Base-by-base conservation (phyloP, 179 eudicot genomes). In the Beta macrorhiza region DNA sequence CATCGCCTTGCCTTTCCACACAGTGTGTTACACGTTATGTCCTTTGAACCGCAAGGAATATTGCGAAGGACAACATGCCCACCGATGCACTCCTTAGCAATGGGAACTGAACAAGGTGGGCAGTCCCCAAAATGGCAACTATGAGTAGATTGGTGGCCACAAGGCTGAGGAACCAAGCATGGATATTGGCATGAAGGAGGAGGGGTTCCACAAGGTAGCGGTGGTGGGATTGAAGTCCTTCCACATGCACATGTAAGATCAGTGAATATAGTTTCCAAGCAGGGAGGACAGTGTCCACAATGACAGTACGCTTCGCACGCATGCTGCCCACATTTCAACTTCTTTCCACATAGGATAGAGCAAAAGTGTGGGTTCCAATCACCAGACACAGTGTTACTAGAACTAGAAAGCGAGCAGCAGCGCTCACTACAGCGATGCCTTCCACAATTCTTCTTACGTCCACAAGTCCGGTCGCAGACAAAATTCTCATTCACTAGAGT, bases 391-490 rank as follows among this genome's bases (percentile, higher is more conserved):
- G 89, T 67, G 70, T 56, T 88, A 73, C 65, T 82, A 64, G 96
- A 80, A 65, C 78, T 90, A 51, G 93, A 92, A 67, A 93, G 93
- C 3, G 97, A 97, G 85, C 99, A 94, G 82, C 98, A 96, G 53
- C 93, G 89, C 84, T 96, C 99, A 88, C 93, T 96, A 86, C 99
- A 96, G 49, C 99, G 90, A 78, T 96, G 99, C 88, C 99, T 90
- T 80, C 99, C 99, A 81, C 99, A 96, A 77, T 77, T 92, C 91
- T 92, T 96, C 88, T 96, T 94, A 83, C 80, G 88, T 72, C 94
- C 98, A 86, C 99, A 96, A 42, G 96, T 89, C 73, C 89, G 91
- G 64, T 92, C 99, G 83, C 99, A 96, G 14, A 87, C 88, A 82
- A 91, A 94, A 45, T 58, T 85, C 74, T 88, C 97, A 80, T 55